Evolutionary conservation across 805 yeast species (phyloP), one percentile per base, ranked within the genome.

Genomic region (Candida morakotiae): DNA sequence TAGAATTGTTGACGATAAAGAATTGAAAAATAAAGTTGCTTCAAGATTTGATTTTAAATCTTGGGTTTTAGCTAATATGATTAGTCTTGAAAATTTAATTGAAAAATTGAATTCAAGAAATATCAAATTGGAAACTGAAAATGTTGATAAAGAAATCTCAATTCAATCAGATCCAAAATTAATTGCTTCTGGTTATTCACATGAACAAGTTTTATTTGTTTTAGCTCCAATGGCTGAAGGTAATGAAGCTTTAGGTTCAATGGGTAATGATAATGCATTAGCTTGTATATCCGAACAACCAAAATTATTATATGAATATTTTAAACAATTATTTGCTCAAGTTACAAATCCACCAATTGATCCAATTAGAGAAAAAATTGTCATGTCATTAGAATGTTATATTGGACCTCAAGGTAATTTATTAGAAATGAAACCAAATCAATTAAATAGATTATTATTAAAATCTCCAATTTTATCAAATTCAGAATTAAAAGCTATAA

Each of bases 271-370:
- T 58, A 80, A 93, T 35, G 95, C 98, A 9, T 71, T 91, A 47
- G 98, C 98, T 0, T 93, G 98, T 65, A 68, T 91, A 49, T 83
- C 95, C 26, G 91, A 86, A 57, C 95, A 88, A 64, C 98, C 98
- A 29, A 83, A 82, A 49, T 67, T 93, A 45, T 69, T 87, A 45
- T 91, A 85, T 61, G 98, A 93, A 55, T 91, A 91, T 67, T 93
- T 91, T 73, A 81, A 95, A 54, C 95, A 91, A 62, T 74, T 91
- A 55, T 91, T 91, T 67, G 98, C 98, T 15, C 98, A 91, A 67
- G 98, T 91, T 39, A 91, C 98, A 22, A 91, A 91, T 67, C 98
- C 98, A 40, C 98, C 98, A 35, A 93, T 91, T 57, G 98, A 91
- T 61, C 98, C 98, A 36, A 93, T 91, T 52, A 82, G 98, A 62